These are phyloP conservation scores for Nicotiana otophora DNA, from an alignment of 257 asterid species.

Conservation along the genomic window DNA sequence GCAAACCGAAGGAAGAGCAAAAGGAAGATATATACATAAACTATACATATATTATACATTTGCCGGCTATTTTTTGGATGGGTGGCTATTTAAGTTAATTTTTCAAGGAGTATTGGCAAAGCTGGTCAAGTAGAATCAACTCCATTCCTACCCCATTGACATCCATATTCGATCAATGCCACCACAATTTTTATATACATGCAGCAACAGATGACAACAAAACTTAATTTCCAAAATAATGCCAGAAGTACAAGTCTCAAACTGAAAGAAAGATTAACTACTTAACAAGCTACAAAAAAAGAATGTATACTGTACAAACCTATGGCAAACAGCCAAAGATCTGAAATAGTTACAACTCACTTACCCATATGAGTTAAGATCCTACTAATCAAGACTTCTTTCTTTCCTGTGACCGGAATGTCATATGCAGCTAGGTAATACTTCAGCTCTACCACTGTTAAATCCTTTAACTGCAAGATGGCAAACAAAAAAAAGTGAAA, in stretches of 20 bases:
- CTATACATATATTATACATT: no score
- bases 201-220: neutral
- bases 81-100: no score
- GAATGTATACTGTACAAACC: neutral
- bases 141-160: neutral
- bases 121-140: neutral
- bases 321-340: neutral
- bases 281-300: neutral
- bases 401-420: slow-evolving; percentile 65
- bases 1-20: no score
- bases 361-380: slow-evolving; percentile 83
- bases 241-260: neutral
- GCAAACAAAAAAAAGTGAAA: neutral
- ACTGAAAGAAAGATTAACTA: neutral
- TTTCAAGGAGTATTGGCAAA: neutral
- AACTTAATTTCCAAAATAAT: neutral
- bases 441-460: slow-evolving; percentile 74
- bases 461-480: slow-evolving; percentile 71
- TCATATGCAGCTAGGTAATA: slow-evolving; percentile 52
- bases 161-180: neutral
- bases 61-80: no score
- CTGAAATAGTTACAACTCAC: slow-evolving; percentile 19
- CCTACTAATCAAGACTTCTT: slow-evolving; percentile 70
- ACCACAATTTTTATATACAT: neutral
- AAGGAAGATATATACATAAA: no score